A percentile compares a stretch with the other conserved stretches of the same genome.
Evolutionary conservation across 2,329 filamentous ascomycete genomes (phyloP).

Genomic region (Apiospora hydei): DNA sequence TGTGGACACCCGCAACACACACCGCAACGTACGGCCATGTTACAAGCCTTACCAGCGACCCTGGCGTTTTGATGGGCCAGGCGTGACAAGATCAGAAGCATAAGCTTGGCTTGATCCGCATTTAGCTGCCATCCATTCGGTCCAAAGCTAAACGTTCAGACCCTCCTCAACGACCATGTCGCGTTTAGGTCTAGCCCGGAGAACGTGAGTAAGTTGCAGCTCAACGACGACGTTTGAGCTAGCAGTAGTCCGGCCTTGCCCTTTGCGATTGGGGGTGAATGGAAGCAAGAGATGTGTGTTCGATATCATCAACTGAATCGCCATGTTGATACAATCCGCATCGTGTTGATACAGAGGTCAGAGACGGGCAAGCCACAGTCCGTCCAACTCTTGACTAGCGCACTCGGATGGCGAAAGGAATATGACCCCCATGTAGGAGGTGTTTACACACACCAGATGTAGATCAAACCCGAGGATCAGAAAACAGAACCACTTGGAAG

Average conservation of each 20-base stretch:
- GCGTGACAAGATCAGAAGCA: constrained; percentile 46
- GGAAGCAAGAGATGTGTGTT: constrained; percentile 2
- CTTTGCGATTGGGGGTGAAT: neutral
- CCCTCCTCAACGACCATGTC: constrained; percentile 6
- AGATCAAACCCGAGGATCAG: constrained; percentile 20
- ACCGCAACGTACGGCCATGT: constrained; percentile 47
- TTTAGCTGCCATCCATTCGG: constrained; percentile 35
- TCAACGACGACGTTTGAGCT: constrained; percentile 15
- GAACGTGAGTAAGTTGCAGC: constrained; percentile 9
- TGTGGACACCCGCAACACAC: constrained; percentile 35
- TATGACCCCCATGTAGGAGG: neutral
- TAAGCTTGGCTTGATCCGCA: constrained; percentile 44
- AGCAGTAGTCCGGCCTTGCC: constrained; percentile 5
- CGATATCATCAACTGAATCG: constrained; percentile 16
- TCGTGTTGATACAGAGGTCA: neutral
- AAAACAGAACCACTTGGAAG: constrained; percentile 17
- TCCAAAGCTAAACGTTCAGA: constrained; percentile 17
- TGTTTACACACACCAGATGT: constrained; percentile 22
- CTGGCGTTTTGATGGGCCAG: constrained; percentile 39
- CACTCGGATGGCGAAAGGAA: neutral
- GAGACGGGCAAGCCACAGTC: constrained; percentile 5
- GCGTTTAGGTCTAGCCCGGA: neutral
- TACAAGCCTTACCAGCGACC: constrained; percentile 43
- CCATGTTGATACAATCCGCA: neutral
- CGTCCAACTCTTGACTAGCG: constrained; percentile 12